A percentile compares a stretch with the other conserved stretches of the same genome.
Evolutionary conservation across 768 basidiomycete species (phyloP).

Genomic region (Xerocomellus intermedius): DNA sequence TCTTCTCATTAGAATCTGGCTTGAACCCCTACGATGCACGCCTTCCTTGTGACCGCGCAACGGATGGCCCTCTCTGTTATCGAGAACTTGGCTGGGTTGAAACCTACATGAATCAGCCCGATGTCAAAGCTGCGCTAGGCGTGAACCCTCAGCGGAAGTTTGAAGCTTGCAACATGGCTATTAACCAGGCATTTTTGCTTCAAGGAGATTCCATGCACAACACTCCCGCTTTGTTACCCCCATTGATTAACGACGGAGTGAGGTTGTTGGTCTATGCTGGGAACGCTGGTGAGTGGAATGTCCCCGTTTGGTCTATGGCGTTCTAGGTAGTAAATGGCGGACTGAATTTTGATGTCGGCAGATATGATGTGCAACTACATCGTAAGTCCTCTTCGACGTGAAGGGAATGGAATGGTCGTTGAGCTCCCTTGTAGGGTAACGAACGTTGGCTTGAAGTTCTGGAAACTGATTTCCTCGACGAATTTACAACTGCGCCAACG

Average conservation of each 20-base stretch:
- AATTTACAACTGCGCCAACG: constrained; percentile 51
- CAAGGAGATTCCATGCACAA: constrained; percentile 90
- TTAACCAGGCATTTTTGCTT: constrained; percentile 76
- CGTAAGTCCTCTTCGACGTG: constrained; percentile 34
- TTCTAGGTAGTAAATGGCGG: background rate
- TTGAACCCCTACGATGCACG: constrained; percentile 91
- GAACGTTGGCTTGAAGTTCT: constrained; percentile 71
- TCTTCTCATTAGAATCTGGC: constrained; percentile 49
- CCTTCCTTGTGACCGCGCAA: constrained; percentile 62
- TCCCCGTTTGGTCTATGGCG: background rate
- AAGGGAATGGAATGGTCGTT: background rate
- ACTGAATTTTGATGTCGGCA: constrained; percentile 24
- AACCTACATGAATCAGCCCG: constrained; percentile 77
- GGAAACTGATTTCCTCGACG: constrained; percentile 56
- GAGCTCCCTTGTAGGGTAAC: constrained; percentile 54
- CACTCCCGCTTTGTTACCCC: constrained; percentile 72
- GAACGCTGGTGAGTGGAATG: constrained; percentile 57
- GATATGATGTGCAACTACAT: constrained; percentile 91
- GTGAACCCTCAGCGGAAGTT: constrained; percentile 60
- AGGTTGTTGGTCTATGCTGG: constrained; percentile 88
- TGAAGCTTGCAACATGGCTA: constrained; percentile 70
- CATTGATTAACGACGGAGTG: constrained; percentile 79
- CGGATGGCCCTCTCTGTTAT: constrained; percentile 76
- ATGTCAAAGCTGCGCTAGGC: constrained; percentile 77
- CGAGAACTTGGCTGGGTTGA: constrained; percentile 85